phyloP scores from a whole-genome alignment of 2,329 filamentous ascomycete species.

The Talaromyces sp. region DNA sequence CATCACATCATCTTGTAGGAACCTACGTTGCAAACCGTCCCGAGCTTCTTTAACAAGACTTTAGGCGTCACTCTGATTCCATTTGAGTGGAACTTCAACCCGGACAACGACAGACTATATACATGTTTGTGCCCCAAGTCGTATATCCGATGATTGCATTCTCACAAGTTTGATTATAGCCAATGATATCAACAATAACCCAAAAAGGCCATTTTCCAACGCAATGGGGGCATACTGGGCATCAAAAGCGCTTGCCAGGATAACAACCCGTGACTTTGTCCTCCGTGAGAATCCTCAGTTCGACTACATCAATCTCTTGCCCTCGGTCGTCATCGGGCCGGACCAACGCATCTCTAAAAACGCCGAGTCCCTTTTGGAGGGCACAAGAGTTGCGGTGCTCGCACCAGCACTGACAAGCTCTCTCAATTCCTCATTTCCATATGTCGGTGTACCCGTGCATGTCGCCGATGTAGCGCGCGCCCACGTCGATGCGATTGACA shows the following conservation, averaged over 20 bases:
- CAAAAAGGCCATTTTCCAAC: slow-evolving; percentile 3
- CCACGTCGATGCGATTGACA: slow-evolving; percentile 3
- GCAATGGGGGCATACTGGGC: slow-evolving; percentile 27
- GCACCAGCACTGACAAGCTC: background rate
- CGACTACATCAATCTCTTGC: slow-evolving; percentile 5
- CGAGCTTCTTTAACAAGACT: background rate
- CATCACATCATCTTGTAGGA: background rate
- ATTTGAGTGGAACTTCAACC: slow-evolving; percentile 16
- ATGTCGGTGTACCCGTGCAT: slow-evolving; percentile 1
- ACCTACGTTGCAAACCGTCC: no score
- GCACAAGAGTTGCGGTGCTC: background rate
- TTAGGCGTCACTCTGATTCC: slow-evolving; percentile 20
- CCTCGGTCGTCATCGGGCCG: slow-evolving; percentile 2
- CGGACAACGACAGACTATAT: slow-evolving; percentile 12
- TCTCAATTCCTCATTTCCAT: background rate
- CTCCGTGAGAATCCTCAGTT: background rate
- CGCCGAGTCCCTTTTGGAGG: background rate
- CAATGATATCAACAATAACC: background rate
- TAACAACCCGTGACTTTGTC: slow-evolving; percentile 20
- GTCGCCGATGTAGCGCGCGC: slow-evolving; percentile 3
- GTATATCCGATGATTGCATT: background rate
- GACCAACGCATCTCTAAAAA: background rate
- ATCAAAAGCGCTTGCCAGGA: slow-evolving; percentile 23
- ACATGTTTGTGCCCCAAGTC: slow-evolving; percentile 6
- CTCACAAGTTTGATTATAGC: background rate